Evolutionary conservation across 345 rosid species (phyloP), one percentile per base, ranked within the genome.

Genomic region (Lenwebbia sp.): DNA sequence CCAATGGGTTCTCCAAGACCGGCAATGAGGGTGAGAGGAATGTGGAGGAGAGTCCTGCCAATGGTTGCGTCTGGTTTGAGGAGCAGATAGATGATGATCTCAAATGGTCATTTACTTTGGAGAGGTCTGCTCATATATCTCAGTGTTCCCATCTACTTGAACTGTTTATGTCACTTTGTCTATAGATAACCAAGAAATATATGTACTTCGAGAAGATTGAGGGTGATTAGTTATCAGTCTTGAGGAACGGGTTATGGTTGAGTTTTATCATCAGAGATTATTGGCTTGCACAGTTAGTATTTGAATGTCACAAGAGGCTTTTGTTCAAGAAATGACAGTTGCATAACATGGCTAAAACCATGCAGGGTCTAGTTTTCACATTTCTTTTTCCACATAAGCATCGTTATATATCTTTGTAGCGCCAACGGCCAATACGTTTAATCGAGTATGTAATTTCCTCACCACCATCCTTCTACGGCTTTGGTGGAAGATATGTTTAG

Each of bases 61-160:
- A 70, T 37, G 78, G 78, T 19, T 40, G 26, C 65, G 84, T 88
- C 74, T 97, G 99, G 99, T 97, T 89, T 10, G 99, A 97, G 88
- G 98, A 96, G 89, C 87, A 90, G 87, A 92, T 97, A 49, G 97
- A 96, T 84, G 96, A 93, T 37, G 93, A 97, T 90, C 97, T 97
- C 90, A 96, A 95, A 84, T 97, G 99, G 99, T 96, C 97, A 26
- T 97, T 96, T 88, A 96, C 96, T 65, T 88, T 95, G 88, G 95
- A 95, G 90, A 94, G 99, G 99, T 96, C 23, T n/a, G 75, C 19
- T 62, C 75, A 9, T 62, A 9, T 62, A 15, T 30, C 15, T 62
- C 10, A 0, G 0, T 0, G 22, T 62, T 28, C 56, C 7, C 0
- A 54, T 8, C 57, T 54, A 54, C 25, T 6, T 54, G 57, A 54